Evolutionary conservation across 208 protist genomes (phyloP).

Genomic region (Crithidia fasciculata): DNA sequence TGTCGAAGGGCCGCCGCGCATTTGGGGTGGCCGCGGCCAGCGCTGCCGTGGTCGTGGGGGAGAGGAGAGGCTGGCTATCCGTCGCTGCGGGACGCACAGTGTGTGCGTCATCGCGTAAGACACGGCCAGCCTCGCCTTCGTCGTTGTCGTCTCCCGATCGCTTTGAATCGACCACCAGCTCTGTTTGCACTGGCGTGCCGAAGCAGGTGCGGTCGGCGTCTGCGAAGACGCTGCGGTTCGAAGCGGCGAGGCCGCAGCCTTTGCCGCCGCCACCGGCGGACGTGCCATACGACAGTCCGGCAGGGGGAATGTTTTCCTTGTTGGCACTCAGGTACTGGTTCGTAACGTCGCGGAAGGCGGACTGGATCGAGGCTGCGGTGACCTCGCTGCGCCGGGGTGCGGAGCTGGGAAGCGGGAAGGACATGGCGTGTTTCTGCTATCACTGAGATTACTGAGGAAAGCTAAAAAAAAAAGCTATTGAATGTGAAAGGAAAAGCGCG

Average conservation of each 20-base stretch:
- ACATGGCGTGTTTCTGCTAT: too few relatives aligned
- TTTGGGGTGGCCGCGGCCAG: neutral
- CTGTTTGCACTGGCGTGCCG: conserved; percentile 15
- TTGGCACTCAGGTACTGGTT: conserved; percentile 34
- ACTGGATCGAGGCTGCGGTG: conserved; percentile 8
- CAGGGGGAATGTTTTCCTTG: conserved; percentile 46
- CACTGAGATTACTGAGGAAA: too few relatives aligned
- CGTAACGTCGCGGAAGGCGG: conserved; percentile 45
- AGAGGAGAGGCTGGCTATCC: neutral
- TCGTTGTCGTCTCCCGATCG: too few relatives aligned
- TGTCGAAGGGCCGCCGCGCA: neutral
- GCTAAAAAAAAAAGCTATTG: conserved; percentile 13
- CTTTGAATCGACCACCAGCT: neutral
- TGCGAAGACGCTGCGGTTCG: neutral
- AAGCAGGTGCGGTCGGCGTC: conserved; percentile 5
- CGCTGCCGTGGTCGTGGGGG: neutral
- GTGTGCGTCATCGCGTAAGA: neutral
- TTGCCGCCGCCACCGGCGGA: neutral
- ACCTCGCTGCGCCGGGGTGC: neutral
- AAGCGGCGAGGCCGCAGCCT: neutral
- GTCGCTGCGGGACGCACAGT: neutral
- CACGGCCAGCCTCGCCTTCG: too few relatives aligned
- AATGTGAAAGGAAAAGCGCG: neutral
- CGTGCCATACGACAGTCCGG: neutral
- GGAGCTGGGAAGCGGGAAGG: neutral